A percentile compares a stretch with the other conserved stretches of the same genome.
Conservation (phyloP, 1,139 yeast genomes). For the Suhomyces wounanorum region DNA sequence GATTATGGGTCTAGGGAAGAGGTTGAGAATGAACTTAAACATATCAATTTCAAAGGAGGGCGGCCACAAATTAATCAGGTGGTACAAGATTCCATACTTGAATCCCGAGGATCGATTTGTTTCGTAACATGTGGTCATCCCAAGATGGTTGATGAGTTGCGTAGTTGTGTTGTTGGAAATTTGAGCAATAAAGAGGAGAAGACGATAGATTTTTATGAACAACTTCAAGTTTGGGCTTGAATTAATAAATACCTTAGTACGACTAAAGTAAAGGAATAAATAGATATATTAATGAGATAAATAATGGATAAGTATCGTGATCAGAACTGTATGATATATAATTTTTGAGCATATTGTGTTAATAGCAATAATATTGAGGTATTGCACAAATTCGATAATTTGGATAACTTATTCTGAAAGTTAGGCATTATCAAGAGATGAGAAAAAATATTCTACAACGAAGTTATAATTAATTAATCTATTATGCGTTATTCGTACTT, state of each 20-base stretch:
- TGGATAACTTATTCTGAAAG: no score
- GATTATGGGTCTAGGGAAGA: neutral
- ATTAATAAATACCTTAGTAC: neutral
- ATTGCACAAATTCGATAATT: no score
- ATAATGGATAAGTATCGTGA: neutral
- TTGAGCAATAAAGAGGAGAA: conserved; percentile 16
- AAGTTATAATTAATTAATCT: neutral
- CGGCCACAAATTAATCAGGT: conserved; percentile 31
- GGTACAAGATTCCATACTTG: conserved; percentile 24
- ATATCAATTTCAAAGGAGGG: conserved; percentile 30
- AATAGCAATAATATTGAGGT: no score
- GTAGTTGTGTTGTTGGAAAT: conserved; percentile 15
- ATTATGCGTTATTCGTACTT: conserved; percentile 1
- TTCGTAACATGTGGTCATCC: conserved; percentile 44
- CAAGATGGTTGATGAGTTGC: conserved; percentile 27
- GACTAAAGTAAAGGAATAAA: neutral
- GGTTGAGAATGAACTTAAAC: conserved; percentile 13
- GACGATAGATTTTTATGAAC: conserved; percentile 21
- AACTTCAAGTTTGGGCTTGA: conserved; percentile 22
- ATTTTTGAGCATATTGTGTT: no score
- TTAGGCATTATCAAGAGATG: no score
- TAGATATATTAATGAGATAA: neutral
- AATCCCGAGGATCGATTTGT: conserved; percentile 31
- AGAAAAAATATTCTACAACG: neutral
- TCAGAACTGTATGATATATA: no score